These are phyloP conservation scores for Capsella rubella DNA, from an alignment of 441 rosid genomes.

Conservation along the genomic window DNA sequence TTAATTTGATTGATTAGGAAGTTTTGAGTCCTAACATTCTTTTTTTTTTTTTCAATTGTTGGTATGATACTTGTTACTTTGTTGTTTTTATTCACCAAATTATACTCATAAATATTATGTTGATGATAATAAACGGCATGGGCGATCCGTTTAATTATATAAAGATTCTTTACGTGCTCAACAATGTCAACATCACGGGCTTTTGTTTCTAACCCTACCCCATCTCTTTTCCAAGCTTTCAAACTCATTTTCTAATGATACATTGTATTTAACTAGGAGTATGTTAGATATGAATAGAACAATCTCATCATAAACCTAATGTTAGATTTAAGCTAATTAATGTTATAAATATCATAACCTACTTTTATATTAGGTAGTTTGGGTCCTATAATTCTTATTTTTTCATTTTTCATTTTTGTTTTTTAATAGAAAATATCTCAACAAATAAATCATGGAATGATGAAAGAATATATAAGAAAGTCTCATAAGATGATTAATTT, in stretches of 20 bases:
- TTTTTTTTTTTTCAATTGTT: neutral
- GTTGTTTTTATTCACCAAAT: neutral
- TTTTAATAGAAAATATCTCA: too few species aligned
- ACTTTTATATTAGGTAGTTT: neutral
- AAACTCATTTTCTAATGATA: neutral
- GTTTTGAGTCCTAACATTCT: neutral
- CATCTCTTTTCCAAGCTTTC: conserved; percentile 7
- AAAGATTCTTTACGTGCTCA: conserved; percentile 35
- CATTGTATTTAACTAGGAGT: neutral
- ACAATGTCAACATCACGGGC: conserved; percentile 14
- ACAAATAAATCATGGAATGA: too few species aligned
- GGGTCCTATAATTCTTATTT: neutral
- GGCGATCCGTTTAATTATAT: neutral
- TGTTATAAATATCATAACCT: neutral
- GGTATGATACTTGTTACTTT: neutral
- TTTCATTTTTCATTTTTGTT: too few species aligned
- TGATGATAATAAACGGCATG: neutral
- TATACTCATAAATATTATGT: neutral
- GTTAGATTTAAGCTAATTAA: too few species aligned
- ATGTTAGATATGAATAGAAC: too few species aligned
- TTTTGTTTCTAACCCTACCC: conserved; percentile 21
- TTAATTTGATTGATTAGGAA: neutral
- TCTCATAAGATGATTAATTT: too few species aligned
- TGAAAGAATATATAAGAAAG: too few species aligned
- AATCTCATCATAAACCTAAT: neutral